These are phyloP conservation scores for Xylaria polymorpha DNA, from an alignment of 2,329 filamentous ascomycete genomes.

Conservation along the genomic window DNA sequence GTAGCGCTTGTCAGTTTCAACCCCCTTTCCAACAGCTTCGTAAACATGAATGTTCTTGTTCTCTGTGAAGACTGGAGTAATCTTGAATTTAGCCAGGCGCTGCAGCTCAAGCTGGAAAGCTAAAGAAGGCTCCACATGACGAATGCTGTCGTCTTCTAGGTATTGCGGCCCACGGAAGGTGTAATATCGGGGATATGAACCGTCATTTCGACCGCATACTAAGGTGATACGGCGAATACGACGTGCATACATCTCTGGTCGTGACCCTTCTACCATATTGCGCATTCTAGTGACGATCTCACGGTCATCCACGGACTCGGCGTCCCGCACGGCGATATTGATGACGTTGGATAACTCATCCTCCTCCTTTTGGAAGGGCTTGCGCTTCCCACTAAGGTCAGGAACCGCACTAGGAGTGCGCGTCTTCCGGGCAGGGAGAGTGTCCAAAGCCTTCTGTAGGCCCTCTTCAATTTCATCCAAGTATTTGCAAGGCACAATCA, in stretches of 20 bases:
- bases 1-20: constrained; percentile 97
- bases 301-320: constrained; percentile 83
- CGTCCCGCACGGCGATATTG: constrained; percentile 91
- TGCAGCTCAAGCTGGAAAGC: constrained; percentile 98
- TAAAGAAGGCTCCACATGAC: constrained; percentile 94
- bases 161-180: constrained; percentile 96
- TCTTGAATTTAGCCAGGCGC: constrained; percentile 95
- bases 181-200: constrained; percentile 95
- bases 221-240: constrained; percentile 92
- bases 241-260: constrained; percentile 83
- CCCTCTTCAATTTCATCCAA: constrained; percentile 93
- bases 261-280: constrained; percentile 81
- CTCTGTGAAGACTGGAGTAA: constrained; percentile 98
- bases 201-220: constrained; percentile 94
- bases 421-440: constrained; percentile 76
- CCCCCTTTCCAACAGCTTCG: constrained; percentile 93
- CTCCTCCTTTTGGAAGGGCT: constrained; percentile 66
- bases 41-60: constrained; percentile 99
- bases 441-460: constrained; percentile 84
- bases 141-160: constrained; percentile 92
- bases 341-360: constrained; percentile 91
- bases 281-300: constrained; percentile 82
- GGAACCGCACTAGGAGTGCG: constrained; percentile 71
- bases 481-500: constrained; percentile 92
- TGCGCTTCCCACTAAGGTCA: constrained; percentile 79